Evolutionary conservation across 495 filamentous ascomycete genomes (phyloP).

Genomic region (Cercophora samala): DNA sequence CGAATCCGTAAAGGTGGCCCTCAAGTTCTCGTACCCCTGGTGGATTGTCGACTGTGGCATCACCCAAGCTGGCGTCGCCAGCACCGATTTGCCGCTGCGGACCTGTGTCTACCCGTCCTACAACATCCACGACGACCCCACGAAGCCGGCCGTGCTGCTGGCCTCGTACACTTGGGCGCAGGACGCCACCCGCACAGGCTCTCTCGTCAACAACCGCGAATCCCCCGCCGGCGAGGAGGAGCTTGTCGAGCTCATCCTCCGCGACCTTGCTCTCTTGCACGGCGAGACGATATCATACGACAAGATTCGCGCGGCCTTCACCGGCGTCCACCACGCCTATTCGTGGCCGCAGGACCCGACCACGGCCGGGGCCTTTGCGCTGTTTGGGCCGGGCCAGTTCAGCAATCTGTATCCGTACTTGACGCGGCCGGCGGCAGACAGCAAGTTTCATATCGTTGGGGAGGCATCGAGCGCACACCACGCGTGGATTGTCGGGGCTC

Average conservation of each 20-base stretch:
- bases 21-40: constrained; percentile 35
- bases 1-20: constrained; percentile 33
- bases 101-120: constrained; percentile 47
- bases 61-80: constrained; percentile 32
- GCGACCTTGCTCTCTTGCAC: constrained; percentile 18
- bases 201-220: constrained; percentile 29
- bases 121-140: constrained; percentile 28
- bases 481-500: constrained; percentile 35
- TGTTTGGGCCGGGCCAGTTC: constrained; percentile 44
- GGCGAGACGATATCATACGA: constrained; percentile 14
- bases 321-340: constrained; percentile 32
- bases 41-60: constrained; percentile 22
- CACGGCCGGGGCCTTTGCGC: constrained; percentile 43
- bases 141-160: constrained; percentile 38
- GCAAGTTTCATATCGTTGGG: constrained; percentile 29
- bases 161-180: constrained; percentile 44
- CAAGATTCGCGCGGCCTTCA: constrained; percentile 17
- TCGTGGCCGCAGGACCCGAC: constrained; percentile 36
- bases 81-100: constrained; percentile 40
- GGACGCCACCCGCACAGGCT: constrained; percentile 40
- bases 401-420: constrained; percentile 31
- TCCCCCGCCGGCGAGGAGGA: constrained; percentile 20
- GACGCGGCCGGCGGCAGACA: constrained; percentile 25
- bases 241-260: constrained; percentile 14
- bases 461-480: constrained; percentile 43